Conservation (phyloP, 2,329 filamentous ascomycete genomes). For the Penicillium oxalicum region DNA sequence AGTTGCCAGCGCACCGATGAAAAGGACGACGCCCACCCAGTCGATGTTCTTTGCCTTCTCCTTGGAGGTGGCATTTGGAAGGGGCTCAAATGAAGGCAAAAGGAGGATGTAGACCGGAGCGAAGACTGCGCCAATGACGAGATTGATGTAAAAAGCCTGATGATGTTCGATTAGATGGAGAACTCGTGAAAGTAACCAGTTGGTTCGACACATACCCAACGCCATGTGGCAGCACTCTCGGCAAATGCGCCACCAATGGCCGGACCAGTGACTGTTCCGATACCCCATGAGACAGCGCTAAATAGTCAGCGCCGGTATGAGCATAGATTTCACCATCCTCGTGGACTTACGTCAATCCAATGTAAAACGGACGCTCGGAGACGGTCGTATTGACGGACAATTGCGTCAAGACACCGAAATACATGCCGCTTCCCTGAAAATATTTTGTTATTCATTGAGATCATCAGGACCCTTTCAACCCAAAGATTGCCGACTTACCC, state of each 20-base stretch:
- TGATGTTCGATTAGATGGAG: not conserved
- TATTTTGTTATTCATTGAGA: not conserved
- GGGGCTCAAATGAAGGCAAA: not conserved
- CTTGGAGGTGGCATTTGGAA: constrained; percentile 21
- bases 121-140: constrained; percentile 29
- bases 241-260: constrained; percentile 1
- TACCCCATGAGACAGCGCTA: not conserved
- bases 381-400: constrained; percentile 9
- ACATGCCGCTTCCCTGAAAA: constrained; percentile 26
- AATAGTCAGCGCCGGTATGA: too few species aligned
- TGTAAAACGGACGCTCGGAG: constrained; percentile 23
- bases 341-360: constrained; percentile 11
- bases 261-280: not conserved
- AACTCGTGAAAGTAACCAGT: not conserved
- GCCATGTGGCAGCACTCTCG: not conserved
- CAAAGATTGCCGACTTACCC: not conserved
- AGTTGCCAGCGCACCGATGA: not conserved
- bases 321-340: too few species aligned
- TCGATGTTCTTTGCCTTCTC: constrained; percentile 3
- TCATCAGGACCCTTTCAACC: not conserved
- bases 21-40: not conserved
- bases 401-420: constrained; percentile 25
- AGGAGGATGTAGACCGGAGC: constrained; percentile 13
- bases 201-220: not conserved
- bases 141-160: constrained; percentile 2